Evolutionary conservation across 345 rosid genomes (phyloP), one percentile per base, ranked within the genome.

Genomic region (Eucalyptus coolabah): DNA sequence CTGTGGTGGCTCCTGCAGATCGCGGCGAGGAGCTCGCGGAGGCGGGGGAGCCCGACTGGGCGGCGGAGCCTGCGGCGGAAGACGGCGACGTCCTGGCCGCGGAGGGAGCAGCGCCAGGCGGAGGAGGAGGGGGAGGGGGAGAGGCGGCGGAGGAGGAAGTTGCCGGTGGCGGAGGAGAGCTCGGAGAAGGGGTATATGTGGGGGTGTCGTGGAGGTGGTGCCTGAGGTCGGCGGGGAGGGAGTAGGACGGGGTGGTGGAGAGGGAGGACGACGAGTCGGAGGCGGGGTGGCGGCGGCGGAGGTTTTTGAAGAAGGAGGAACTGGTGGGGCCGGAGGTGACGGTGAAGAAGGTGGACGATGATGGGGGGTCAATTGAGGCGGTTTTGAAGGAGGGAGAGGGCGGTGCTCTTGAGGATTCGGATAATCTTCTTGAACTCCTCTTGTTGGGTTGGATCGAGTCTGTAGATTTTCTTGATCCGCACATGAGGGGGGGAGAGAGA

Each of bases 1-100:
- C 90, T 89, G 88, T 93, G 95, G 50, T 93, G 90, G 86, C 94
- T 93, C 88, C 90, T 82, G 88, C 94, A 91, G 72, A 93, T 89
- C 23, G 91, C 72, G 30, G 92, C 49, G 42, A 93, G 87, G 23
- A 86, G 89, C 15, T 89, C 63, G 37, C 59, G 88, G 45, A 93
- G 91, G 17, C 60, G 87, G 23, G 88, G 60, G 72, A 49, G 88
- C 53, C 80, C 89, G 54, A 90, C 11, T 28, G 86, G 86, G 12
- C 92, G 92, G 44, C 92, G 92, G 88, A 90, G 90, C 89, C 90
- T 90, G 83, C 94, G 92, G 82, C 88, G 92, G 90, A 91, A 89
- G 44, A 93, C 88, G 87, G 92, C 83, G 23, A 91, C 88, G 24
- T 92, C 89, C 8, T 30, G 86, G 89, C 85, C 88, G 34, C 92